These are phyloP conservation scores for Pichia phayaonensis DNA, from an alignment of 805 yeast species.

Conservation along the genomic window DNA sequence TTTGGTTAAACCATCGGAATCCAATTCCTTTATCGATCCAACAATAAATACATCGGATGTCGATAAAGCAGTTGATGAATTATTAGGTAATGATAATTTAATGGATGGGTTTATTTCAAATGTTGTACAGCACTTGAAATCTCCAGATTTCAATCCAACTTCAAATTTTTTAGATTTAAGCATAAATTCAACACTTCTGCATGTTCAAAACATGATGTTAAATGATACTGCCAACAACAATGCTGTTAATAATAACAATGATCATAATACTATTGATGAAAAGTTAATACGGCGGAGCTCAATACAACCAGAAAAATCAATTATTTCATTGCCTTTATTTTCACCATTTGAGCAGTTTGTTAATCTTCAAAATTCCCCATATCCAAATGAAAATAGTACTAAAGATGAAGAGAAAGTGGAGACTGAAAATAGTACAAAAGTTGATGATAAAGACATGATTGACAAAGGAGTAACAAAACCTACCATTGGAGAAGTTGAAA, in stretches of 20 bases:
- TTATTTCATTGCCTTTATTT: neutral
- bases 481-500: neutral
- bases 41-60: neutral
- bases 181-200: slow-evolving; percentile 1
- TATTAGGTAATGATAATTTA: neutral
- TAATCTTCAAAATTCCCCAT: neutral
- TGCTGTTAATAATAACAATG: too few species aligned
- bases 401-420: neutral
- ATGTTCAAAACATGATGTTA: neutral
- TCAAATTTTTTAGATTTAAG: slow-evolving; percentile 8
- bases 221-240: neutral
- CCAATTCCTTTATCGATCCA: neutral
- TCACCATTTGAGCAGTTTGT: neutral
- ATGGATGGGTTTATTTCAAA: slow-evolving; percentile 6
- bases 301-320: neutral
- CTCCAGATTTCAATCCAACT: slow-evolving; percentile 12
- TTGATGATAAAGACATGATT: neutral
- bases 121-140: slow-evolving; percentile 12
- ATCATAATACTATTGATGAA: neutral
- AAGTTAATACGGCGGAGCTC: neutral
- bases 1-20: neutral
- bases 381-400: neutral
- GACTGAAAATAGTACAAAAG: too few species aligned
- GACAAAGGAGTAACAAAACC: neutral
- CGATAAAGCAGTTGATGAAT: slow-evolving; percentile 5